phyloP scores from a whole-genome alignment of 441 rosid genomes.

The Breynia disticha region DNA sequence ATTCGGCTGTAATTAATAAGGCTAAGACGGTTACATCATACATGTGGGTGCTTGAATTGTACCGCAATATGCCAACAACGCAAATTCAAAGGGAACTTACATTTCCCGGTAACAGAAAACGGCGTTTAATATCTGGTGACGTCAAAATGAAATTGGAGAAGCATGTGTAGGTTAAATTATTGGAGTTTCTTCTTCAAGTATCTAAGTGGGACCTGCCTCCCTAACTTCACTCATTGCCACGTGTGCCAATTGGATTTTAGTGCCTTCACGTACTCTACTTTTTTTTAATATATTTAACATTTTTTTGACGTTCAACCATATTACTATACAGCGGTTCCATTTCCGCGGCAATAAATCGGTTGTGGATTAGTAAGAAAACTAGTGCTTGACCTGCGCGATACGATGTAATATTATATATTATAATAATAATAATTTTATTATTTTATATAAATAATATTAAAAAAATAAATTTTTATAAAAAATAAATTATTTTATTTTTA shows the following conservation, averaged over 20 bases:
- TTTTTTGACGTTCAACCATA: no score
- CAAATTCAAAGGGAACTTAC: constrained; percentile 22
- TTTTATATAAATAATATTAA: no score
- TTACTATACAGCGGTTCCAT: background rate
- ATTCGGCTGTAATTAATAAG: constrained; percentile 24
- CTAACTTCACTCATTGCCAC: constrained; percentile 37
- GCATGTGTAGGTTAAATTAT: constrained; percentile 26
- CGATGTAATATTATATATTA: no score
- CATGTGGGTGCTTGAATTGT: constrained; percentile 43
- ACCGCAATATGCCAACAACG: constrained; percentile 39
- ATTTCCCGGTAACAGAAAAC: constrained; percentile 34
- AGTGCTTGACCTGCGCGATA: no score
- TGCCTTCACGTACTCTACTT: constrained; percentile 39
- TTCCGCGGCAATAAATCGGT: constrained; percentile 15
- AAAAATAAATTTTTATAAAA: no score
- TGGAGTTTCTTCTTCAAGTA: constrained; percentile 24
- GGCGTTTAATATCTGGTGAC: constrained; percentile 24
- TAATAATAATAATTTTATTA: no score
- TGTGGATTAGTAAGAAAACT: background rate
- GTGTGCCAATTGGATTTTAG: constrained; percentile 42
- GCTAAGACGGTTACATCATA: constrained; percentile 16
- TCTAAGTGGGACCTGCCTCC: constrained; percentile 40
- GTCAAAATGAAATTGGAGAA: constrained; percentile 15
- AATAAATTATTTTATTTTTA: no score
- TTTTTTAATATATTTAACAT: no score